Conservation (phyloP, 148 eudicot species). For the Drosera capensis region DNA sequence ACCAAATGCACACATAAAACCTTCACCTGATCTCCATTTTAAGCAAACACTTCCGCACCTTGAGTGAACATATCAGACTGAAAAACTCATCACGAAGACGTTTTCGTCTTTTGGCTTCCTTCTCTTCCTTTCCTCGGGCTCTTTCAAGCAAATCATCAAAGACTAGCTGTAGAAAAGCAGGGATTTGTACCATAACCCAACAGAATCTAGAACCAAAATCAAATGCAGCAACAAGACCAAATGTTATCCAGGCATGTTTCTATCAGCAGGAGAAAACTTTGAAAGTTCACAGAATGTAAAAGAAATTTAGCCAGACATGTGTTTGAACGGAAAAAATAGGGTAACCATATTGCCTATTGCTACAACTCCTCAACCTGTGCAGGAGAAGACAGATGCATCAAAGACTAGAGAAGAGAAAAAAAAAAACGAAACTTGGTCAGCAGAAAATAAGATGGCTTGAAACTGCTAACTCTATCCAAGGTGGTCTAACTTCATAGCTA, state of each 20-base stretch:
- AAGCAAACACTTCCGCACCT: constrained; percentile 32
- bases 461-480: too few relatives aligned
- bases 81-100: constrained; percentile 75
- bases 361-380: too few relatives aligned
- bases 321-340: too few relatives aligned
- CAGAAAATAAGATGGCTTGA: too few relatives aligned
- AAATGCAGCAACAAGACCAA: not conserved
- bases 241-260: not conserved
- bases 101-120: constrained; percentile 75
- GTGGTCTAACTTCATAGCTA: too few relatives aligned
- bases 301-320: too few relatives aligned
- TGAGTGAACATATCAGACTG: constrained; percentile 37
- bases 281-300: too few relatives aligned
- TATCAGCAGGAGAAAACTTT: too few relatives aligned
- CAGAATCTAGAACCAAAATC: constrained; percentile 3
- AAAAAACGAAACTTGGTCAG: too few relatives aligned
- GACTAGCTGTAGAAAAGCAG: constrained; percentile 40
- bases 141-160: constrained; percentile 64
- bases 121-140: constrained; percentile 78
- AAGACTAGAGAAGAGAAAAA: too few relatives aligned
- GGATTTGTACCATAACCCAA: not conserved
- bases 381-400: too few relatives aligned
- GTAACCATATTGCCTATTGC: too few relatives aligned
- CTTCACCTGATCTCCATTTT: not conserved
- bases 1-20: not conserved